Evolutionary conservation across 1,139 yeast genomes (phyloP).

Genomic region (Geotrichum reessii): DNA sequence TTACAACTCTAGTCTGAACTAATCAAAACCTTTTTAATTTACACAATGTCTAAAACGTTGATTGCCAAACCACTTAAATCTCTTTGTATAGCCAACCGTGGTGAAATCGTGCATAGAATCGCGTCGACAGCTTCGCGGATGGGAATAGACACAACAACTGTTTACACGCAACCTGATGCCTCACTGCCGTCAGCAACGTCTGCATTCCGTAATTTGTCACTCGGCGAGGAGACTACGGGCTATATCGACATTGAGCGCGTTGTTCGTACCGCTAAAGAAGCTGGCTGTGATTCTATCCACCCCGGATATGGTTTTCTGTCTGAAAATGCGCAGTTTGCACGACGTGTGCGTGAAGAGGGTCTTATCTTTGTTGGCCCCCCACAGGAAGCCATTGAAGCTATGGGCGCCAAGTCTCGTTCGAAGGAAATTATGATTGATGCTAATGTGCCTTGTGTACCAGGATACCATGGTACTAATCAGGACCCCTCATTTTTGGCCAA

Average conservation of each 20-base stretch:
- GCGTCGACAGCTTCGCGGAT: constrained; percentile 39
- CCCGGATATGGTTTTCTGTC: constrained; percentile 47
- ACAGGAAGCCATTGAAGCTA: constrained; percentile 34
- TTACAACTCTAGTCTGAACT: background rate
- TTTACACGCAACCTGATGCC: constrained; percentile 43
- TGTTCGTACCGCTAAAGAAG: constrained; percentile 39
- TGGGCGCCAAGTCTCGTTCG: constrained; percentile 36
- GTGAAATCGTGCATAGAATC: constrained; percentile 46
- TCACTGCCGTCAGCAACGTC: constrained; percentile 40
- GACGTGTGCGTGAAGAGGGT: constrained; percentile 36
- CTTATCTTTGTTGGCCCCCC: constrained; percentile 47
- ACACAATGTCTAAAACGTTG: constrained; percentile 12
- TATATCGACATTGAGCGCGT: constrained; percentile 43
- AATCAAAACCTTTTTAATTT: background rate
- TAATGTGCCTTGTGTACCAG: constrained; percentile 48
- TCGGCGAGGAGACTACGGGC: constrained; percentile 42
- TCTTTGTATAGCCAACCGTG: constrained; percentile 44
- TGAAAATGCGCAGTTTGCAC: constrained; percentile 44
- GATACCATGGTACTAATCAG: constrained; percentile 40
- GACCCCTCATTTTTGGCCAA: constrained; percentile 33
- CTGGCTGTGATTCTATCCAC: constrained; percentile 41
- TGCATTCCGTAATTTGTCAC: constrained; percentile 37
- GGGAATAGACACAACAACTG: constrained; percentile 40
- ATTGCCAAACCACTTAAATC: constrained; percentile 30
- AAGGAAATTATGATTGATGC: constrained; percentile 36